phyloP scores from a whole-genome alignment of 305 asterid genomes.

The Euphrasia arctica region DNA sequence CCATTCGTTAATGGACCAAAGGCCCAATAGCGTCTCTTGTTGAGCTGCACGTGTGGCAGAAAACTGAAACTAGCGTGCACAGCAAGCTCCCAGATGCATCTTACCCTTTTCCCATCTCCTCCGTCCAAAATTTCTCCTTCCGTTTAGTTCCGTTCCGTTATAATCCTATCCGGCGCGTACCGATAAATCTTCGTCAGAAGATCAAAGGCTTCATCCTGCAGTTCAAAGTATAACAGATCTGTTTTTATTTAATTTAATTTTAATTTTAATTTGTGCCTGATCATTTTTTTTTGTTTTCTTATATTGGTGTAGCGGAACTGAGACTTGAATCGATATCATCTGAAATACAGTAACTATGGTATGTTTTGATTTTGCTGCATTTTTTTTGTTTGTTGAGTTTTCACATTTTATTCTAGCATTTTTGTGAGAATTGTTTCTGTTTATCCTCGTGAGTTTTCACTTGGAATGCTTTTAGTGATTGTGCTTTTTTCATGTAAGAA shows the following conservation, averaged over 20 bases:
- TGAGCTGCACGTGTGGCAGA: slow-evolving; percentile 20
- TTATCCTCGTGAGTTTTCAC: background rate
- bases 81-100: slow-evolving; percentile 33
- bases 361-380: slow-evolving; percentile 12
- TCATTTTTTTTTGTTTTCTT: background rate
- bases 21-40: slow-evolving; percentile 15
- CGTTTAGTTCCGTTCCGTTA: slow-evolving; percentile 15
- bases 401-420: background rate
- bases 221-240: slow-evolving; percentile 30
- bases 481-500: background rate
- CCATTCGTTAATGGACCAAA: background rate
- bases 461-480: background rate
- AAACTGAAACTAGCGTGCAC: slow-evolving; percentile 27
- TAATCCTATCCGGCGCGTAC: background rate
- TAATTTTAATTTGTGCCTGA: slow-evolving; percentile 9
- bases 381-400: background rate
- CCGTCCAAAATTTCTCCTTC: slow-evolving; percentile 33
- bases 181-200: slow-evolving; percentile 15
- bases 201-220: too few species aligned
- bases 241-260: slow-evolving; percentile 1
- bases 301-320: slow-evolving; percentile 23
- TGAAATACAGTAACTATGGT: slow-evolving; percentile 35
- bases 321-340: slow-evolving; percentile 19
- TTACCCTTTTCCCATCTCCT: slow-evolving; percentile 24
- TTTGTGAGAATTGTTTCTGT: background rate